These are phyloP conservation scores for Trypethelium eluteriae DNA, from an alignment of 495 filamentous ascomycete genomes.

Conservation along the genomic window DNA sequence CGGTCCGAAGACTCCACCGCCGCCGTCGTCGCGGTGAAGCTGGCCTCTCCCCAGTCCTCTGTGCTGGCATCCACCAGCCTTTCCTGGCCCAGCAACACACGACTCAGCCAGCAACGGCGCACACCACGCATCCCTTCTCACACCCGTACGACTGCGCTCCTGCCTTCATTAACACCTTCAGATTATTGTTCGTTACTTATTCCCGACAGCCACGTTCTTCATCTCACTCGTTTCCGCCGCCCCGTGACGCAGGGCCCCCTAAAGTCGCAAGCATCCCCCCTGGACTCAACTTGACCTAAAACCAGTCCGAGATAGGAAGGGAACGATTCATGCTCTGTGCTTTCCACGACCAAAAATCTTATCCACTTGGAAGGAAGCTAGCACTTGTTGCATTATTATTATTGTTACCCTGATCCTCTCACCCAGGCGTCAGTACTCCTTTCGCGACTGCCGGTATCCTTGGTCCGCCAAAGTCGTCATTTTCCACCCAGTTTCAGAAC, in stretches of 20 bases:
- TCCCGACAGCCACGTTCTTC: conserved; percentile 5
- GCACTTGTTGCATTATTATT: conserved; percentile 3
- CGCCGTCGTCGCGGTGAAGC: not conserved
- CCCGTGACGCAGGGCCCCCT: too few species aligned
- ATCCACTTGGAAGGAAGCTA: not conserved
- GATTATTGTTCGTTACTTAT: conserved; percentile 6
- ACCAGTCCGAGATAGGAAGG: conserved; percentile 10
- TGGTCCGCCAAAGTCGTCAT: conserved; percentile 7
- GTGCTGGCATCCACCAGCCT: conserved; percentile 1
- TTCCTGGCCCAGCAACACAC: conserved; percentile 5
- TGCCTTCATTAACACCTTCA: not conserved
- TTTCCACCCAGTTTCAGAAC: not conserved
- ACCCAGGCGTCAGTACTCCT: not conserved
- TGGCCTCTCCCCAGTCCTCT: not conserved
- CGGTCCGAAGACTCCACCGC: conserved; percentile 4
- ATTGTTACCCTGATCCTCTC: not conserved
- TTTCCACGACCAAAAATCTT: not conserved
- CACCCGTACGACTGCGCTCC: not conserved
- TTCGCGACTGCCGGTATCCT: conserved; percentile 6
- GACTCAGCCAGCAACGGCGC: not conserved
- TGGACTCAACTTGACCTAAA: not conserved
- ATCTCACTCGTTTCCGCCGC: not conserved
- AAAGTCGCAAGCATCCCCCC: not conserved
- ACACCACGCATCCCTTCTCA: not conserved
- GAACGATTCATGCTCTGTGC: conserved; percentile 4